Conservation (phyloP, 176 grass and related monocot genomes). For the Zoysia japonica region DNA sequence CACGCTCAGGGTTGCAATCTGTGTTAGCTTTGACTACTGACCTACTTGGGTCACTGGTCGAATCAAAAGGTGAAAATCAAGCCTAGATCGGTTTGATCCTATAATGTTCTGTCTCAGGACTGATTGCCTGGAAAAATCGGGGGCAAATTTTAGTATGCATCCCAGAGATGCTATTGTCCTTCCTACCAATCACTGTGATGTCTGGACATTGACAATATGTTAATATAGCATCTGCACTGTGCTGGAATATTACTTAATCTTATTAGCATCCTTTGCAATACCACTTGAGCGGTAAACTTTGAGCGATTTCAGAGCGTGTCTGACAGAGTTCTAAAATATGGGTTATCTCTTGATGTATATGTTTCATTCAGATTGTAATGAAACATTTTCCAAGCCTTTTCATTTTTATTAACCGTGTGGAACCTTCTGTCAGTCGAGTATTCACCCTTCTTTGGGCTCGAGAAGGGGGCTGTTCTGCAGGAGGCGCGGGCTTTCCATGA, state of each 20-base stretch:
- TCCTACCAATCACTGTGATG: background rate
- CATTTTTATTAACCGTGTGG: constrained; percentile 21
- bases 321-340: background rate
- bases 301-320: background rate
- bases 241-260: background rate
- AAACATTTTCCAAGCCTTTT: constrained; percentile 16
- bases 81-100: background rate
- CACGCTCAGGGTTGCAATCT: background rate
- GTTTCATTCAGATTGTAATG: constrained; percentile 21
- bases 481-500: constrained; percentile 94
- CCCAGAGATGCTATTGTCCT: background rate
- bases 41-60: background rate
- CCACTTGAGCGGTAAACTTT: background rate
- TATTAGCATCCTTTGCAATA: background rate
- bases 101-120: background rate
- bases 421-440: constrained; percentile 68
- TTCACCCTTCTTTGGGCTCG: constrained; percentile 88
- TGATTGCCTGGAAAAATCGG: background rate
- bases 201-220: background rate
- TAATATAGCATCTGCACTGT: background rate
- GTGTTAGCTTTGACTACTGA: background rate
- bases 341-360: constrained; percentile 1
- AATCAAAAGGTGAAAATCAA: background rate
- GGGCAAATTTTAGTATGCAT: background rate
- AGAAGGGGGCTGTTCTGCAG: constrained; percentile 92